Evolutionary conservation across 352 stramenopile genomes (phyloP), one percentile per base, ranked within the genome.

Genomic region (Thalassiosira gravida): DNA sequence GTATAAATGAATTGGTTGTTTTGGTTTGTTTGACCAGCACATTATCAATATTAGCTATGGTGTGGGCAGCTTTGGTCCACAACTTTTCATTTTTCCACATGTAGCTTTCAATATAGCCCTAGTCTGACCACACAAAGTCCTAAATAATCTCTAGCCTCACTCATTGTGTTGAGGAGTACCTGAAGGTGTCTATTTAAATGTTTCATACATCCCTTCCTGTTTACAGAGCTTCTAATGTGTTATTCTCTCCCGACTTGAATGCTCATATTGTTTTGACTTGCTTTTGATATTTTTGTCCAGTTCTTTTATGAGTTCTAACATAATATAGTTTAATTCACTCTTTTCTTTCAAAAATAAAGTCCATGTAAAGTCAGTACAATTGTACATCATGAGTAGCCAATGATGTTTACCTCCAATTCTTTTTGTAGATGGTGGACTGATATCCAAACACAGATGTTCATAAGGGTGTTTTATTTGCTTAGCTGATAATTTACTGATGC

Each of bases 131-230:
- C 29, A 70, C 2, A 84, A 16, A 2, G 66, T 76, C 16, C 50
- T 63, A 74, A 87, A 84, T 24, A 61, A 64, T 61, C 79, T 53
- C 58, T 88, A 70, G 0, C 80, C 74, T 24, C 46, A 22, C 27
- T 70, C 67, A 67, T 90, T 90, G 22, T 84, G 62, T 57, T 88
- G 79, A 35, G 80, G 83, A 22, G 83, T 84, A 49, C 74, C 30
- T 25, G 75, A 58, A 22, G 75, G 70, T 18, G 74, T 90, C 1
- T 57, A 74, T 62, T 90, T 72, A 49, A 88, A 72, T 8, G 18
- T 69, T 35, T 86, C 67, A 11, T 27, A 35, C n/a, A 78, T 27
- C 47, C 65, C 67, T 63, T 68, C 20, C 42, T 63, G 20, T 27
- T 64, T 29, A 42, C 58, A 80, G 0, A 25, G 3, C 35, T 70